Evolutionary conservation across 2,329 filamentous ascomycete species (phyloP), one percentile per base, ranked within the genome.

Genomic region (Penicillium sp.): DNA sequence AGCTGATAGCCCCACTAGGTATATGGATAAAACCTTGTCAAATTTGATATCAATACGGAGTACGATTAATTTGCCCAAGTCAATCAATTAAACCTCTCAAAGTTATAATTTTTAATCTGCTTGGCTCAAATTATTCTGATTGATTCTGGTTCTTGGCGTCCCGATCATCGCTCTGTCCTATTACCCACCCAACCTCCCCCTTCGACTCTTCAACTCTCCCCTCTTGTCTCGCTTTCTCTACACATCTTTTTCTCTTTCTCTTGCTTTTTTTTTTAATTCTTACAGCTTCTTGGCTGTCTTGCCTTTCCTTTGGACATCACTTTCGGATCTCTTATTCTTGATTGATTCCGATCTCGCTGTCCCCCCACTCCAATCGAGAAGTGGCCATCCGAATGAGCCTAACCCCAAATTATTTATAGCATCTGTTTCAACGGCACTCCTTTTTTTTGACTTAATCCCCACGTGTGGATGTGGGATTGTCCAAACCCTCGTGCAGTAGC

Each of bases 401-500:
- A 47, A 55, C 36, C 5, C 50, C 43, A 38, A 57, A 57, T 47
- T 63, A 62, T 56, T 60, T 54, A 62, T 62, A 58, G 58, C 58
- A 62, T 52, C 50, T 38, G 46, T 38, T 50, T 23, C 38, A 46
- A 52, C 53, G 46, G 43, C 55, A 54, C 46, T 53, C 55, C 57
- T 61, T 62, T 62, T 54, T 54, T 59, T 60, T 60, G 59, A 49
- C 44, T 48, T 39, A 53, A 58, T 64, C 57, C 50, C 54, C 60
- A 62, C 64, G 58, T 60, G 58, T 58, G 46, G 49, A 53, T 52
- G 57, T 59, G 55, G 53, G 58, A 62, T 53, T 45, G 39, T 38
- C 51, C 52, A 51, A 60, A 25, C 53, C 54, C 67, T 68, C 67
- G 70, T 67, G 68, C 68, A 65, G 65, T 71, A 72, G 68, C 69